Base-by-base conservation (phyloP, 345 rosid species). In the Hibiscus tridactylites region DNA sequence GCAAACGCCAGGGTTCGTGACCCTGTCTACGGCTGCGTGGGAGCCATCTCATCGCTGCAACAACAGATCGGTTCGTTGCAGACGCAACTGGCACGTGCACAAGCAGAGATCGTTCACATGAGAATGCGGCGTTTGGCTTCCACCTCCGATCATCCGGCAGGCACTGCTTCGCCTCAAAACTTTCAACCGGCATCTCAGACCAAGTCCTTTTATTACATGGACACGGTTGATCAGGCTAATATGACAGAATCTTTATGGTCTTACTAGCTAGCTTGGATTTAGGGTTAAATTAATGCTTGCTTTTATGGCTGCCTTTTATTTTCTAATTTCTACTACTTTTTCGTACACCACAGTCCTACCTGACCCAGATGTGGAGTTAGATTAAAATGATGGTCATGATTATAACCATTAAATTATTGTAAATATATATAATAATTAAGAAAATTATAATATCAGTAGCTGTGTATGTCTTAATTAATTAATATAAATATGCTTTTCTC, bases 1-100 rank as follows among this genome's bases (percentile, higher is more conserved):
- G 98, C 98, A 3, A 89, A 83, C 56, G 98, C 98, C 1, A 85
- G 98, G 79, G 78, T 91, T n/a, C 88, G 96, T 0, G 93, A 93
- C 67, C 98, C 98, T 0, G 96, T 93, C 5, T 93, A 93, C 26
- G 98, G 98, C 8, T 89, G 98, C 17, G 97, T 91, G 1, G 93
- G 98, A 37, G 91, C 90, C 61, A 91, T 93, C 33, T 88, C 92
- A 0, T 89, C 90, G 2, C 73, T 93, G 42, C 97, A 93, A n/a
- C 86, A 80, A 61, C 93, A 93, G 63, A 88, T 93, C 4, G 90
- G 89, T 78, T 70, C 79, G 4, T 88, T 93, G 16, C 98, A 89
- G 71, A 76, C 84, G 73, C 96, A 93, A 64, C 71, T 93, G 57
- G 97, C 98, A 9, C 65, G 81, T 6, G 91, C 97, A n/a, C 95